Conservation (phyloP, 768 basidiomycete genomes). For the Mycena galericulata region DNA sequence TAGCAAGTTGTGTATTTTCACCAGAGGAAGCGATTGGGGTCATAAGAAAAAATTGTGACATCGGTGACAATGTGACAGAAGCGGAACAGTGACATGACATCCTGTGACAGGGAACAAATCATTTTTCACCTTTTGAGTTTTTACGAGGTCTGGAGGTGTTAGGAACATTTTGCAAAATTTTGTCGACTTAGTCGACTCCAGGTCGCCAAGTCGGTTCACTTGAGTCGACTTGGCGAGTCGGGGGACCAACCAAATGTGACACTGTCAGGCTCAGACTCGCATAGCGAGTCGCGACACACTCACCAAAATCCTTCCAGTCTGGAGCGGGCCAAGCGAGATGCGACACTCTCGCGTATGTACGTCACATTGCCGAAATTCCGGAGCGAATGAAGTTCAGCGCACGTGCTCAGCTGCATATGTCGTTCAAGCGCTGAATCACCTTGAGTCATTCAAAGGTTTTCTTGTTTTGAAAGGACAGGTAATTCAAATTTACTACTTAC, state of each 20-base stretch:
- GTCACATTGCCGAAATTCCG: background rate
- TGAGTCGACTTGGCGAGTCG: background rate
- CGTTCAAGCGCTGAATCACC: background rate
- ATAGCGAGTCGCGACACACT: slow-evolving; percentile 1
- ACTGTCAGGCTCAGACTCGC: slow-evolving; percentile 2
- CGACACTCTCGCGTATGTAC: background rate
- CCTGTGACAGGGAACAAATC: slow-evolving; percentile 6
- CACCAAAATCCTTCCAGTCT: background rate
- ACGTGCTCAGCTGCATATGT: background rate
- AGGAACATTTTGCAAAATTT: slow-evolving; percentile 3
- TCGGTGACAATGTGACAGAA: background rate
- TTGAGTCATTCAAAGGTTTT: background rate
- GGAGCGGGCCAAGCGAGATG: background rate
- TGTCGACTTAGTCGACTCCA: background rate
- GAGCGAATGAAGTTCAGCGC: too few relatives aligned
- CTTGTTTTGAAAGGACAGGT: background rate
- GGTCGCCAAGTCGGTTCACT: background rate
- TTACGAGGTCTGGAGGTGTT: slow-evolving; percentile 11
- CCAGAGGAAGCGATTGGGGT: slow-evolving; percentile 6
- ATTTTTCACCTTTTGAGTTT: slow-evolving; percentile 6
- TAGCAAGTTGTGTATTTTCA: background rate
- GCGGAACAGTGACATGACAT: background rate
- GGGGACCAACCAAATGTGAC: background rate
- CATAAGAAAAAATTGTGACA: slow-evolving; percentile 2
- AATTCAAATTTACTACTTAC: slow-evolving; percentile 3